Base-by-base conservation (phyloP, 768 basidiomycete species). In the Candolleomyces efflorescens region DNA sequence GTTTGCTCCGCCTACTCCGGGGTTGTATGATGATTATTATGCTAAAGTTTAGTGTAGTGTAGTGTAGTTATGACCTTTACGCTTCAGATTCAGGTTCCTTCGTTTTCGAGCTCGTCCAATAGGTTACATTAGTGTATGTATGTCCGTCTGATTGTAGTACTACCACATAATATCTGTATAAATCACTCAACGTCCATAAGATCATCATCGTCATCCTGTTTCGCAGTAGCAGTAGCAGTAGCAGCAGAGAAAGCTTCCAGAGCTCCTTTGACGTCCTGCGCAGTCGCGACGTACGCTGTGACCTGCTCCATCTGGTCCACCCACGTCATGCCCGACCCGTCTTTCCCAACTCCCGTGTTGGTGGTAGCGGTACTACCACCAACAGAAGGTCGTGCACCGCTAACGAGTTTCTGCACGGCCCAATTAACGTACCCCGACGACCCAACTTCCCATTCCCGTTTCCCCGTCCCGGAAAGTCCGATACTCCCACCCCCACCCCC, bases 281-380 rank as follows among this genome's bases (percentile, higher is more conserved):
- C 49, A 22, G 20, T 48, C n/a, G 52, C 58, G 26, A 59, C 58
- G 39, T 59, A 59, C 24, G 43, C 53, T 0, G 53, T 59, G 17
- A 49, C 58, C n/a, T 37, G 26, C 38, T 59, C 58, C 52, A 59
- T 32, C 24, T 49, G 43, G 11, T 59, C 58, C 9, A 59, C 58
- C 23, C 43, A 53, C 3, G 53, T 54, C 9, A n/a, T 11, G 10
- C 46, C 46, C 4, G 24, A 23, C 9, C 22, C 38, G 13, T 32
- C 26, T 39, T 36, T 53, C 37, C 11, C 11, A 3, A 15, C 37
- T 18, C 57, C 39, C 12, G 10, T 24, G 24, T 24, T 44, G n/a
- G 27, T 5, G 38, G 38, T 39, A 39, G 17, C 38, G 17, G 38
- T 9, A 9, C n/a, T n/a, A n/a, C n/a, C n/a, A n/a, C n/a, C n/a